Evolutionary conservation across 2,329 filamentous ascomycete species (phyloP), one percentile per base, ranked within the genome.

Genomic region (Metarhizium rileyi): DNA sequence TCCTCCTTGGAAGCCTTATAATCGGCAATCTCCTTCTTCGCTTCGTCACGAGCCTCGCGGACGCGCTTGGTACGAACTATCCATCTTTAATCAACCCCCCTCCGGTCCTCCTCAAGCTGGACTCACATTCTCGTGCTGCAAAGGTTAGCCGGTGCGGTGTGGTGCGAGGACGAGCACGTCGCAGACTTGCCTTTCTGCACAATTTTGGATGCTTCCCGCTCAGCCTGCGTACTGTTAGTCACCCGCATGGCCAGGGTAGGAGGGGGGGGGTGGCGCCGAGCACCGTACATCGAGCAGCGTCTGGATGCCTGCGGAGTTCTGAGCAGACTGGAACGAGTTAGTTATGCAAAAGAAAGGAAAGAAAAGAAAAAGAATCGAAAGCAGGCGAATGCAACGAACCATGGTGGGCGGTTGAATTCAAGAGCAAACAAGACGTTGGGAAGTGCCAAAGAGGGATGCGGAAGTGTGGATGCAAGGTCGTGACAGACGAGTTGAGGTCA

Each of bases 181-280:
- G 40, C 20, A 2, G 35, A 67, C 74, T 53, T 69, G 94, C 91
- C 87, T 80, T 93, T 90, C 71, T 97, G 91, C 51, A 98, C 90
- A 68, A 98, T 98, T 80, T 96, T 96, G 73, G 95, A 91, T 54
- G 93, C 93, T 71, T 97, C 91, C 71, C 90, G 86, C 80, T 98
- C 93, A 62, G 93, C 90, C 91, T 97, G 50, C 6, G 3, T n/a
- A 6, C 3, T 7, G 26, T 38, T 53, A 44, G 57, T 54, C 9
- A 42, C 23, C 16, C 16, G 8, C 7, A n/a, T 23, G 27, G 10
- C 27, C 5, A n/a, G 22, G 23, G 22, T 7, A 20, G n/a, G 10
- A n/a, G 25, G 41, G 44, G n/a, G 16, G 44, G 25, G 3, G 22
- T 7, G 7, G 30, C 30, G 20, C n/a, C 14, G 36, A 26, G 46